A percentile compares a stretch with the other conserved stretches of the same genome.
Conservation (phyloP, 2,329 filamentous ascomycete genomes). For the Paramyrothecium roridum region DNA sequence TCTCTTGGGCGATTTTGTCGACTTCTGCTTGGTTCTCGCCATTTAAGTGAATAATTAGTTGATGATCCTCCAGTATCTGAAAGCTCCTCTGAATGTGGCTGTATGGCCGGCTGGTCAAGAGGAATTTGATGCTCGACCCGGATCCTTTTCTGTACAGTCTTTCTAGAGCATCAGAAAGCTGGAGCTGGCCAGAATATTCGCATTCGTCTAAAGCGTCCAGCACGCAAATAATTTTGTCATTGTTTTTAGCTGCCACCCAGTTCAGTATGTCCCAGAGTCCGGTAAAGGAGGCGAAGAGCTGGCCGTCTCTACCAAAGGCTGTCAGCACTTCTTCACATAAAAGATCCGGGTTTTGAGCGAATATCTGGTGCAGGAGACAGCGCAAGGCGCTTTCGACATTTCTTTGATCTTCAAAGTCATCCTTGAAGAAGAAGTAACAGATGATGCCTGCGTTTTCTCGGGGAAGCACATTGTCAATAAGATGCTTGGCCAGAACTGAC, state of each 20-base stretch:
- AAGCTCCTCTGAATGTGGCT: background rate
- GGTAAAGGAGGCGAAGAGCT: conserved; percentile 12
- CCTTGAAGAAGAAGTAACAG: conserved; percentile 44
- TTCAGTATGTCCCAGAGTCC: conserved; percentile 19
- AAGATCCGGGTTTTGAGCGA: conserved; percentile 17
- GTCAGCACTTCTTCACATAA: conserved; percentile 15
- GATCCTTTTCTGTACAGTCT: conserved; percentile 1
- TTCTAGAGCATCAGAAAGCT: background rate
- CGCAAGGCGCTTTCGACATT: conserved; percentile 23
- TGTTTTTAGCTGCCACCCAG: background rate
- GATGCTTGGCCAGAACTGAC: conserved; percentile 34
- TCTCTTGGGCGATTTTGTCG: background rate
- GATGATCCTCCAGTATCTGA: background rate
- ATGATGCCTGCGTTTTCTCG: conserved; percentile 12
- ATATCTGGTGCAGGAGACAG: conserved; percentile 33
- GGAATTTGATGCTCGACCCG: background rate
- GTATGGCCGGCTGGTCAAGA: background rate
- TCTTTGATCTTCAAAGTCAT: conserved; percentile 33
- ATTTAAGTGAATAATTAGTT: background rate
- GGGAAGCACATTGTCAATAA: conserved; percentile 26
- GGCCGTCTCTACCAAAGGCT: conserved; percentile 3
- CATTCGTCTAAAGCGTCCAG: conserved; percentile 31
- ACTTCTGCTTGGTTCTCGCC: background rate
- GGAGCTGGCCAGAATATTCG: background rate
- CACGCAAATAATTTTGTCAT: conserved; percentile 19